Percentiles rank a stretch among this genome's conserved stretches.
These are phyloP conservation scores for Acanthamoeba healyi DNA, from an alignment of 208 protist genomes.

Conservation along the genomic window DNA sequence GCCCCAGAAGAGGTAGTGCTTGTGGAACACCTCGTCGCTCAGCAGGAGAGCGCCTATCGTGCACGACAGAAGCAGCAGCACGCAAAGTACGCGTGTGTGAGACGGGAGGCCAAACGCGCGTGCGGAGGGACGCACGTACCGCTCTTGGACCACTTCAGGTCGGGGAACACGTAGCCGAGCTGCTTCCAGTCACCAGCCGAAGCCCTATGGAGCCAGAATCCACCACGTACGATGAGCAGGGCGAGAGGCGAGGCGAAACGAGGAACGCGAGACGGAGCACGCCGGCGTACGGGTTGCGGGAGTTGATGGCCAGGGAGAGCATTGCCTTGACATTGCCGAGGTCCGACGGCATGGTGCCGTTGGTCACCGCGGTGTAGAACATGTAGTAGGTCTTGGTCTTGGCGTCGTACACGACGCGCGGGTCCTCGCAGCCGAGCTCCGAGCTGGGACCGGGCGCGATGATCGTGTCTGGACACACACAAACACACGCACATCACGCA, in stretches of 20 bases:
- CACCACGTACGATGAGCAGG: background rate
- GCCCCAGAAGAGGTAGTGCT: constrained; percentile 31
- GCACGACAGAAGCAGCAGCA: background rate
- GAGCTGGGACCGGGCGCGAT: constrained; percentile 17
- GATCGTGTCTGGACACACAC: constrained; percentile 8
- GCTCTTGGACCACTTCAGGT: constrained; percentile 24
- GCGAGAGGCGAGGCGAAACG: background rate
- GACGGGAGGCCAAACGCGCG: background rate
- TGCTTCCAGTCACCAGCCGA: background rate
- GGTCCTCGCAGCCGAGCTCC: constrained; percentile 64
- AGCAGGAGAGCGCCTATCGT: background rate
- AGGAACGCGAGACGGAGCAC: background rate
- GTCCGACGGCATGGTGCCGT: constrained; percentile 15
- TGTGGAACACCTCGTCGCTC: background rate
- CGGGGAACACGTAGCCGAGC: constrained; percentile 39
- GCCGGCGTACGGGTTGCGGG: background rate
- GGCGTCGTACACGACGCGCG: constrained; percentile 41
- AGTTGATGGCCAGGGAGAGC: constrained; percentile 21
- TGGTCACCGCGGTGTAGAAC: constrained; percentile 73
- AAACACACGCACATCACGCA: too few relatives aligned
- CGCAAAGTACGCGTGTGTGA: too few relatives aligned
- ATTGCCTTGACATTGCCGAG: constrained; percentile 8
- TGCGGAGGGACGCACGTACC: background rate
- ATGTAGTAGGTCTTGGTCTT: constrained; percentile 76
- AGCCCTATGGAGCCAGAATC: background rate